Percentiles rank a stretch among this genome's conserved stretches.
Evolutionary conservation across 805 yeast species (phyloP).

Genomic region (Saccharomycopsis guyanensis): DNA sequence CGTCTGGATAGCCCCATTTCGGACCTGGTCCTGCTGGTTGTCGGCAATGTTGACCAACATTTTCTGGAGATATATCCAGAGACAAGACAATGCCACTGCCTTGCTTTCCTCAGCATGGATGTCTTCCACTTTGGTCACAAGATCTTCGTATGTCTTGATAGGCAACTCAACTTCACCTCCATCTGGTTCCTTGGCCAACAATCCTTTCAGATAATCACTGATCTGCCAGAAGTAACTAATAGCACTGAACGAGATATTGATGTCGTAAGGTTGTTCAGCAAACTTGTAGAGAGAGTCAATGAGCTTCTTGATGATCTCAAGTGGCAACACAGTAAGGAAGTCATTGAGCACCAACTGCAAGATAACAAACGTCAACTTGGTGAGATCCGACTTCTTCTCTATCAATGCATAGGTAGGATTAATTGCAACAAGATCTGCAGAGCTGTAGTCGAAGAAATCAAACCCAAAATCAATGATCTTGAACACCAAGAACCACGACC

Average conservation of each 20-base stretch:
- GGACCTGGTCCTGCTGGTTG: slow-evolving; percentile 68
- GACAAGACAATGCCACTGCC: slow-evolving; percentile 29
- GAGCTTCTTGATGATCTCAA: slow-evolving; percentile 50
- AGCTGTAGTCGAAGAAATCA: slow-evolving; percentile 29
- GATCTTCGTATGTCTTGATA: slow-evolving; percentile 23
- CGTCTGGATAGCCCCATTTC: slow-evolving; percentile 86
- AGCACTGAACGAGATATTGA: slow-evolving; percentile 86
- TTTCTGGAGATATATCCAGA: slow-evolving; percentile 61
- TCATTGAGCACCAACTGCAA: slow-evolving; percentile 81
- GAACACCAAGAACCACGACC: slow-evolving; percentile 73
- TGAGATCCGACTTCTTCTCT: slow-evolving; percentile 44
- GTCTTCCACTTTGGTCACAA: slow-evolving; percentile 22
- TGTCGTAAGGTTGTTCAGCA: slow-evolving; percentile 60
- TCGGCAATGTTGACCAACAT: slow-evolving; percentile 54
- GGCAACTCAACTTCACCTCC: slow-evolving; percentile 10
- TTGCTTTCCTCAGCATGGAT: slow-evolving; percentile 21
- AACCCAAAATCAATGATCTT: slow-evolving; percentile 53
- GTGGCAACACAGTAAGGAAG: slow-evolving; percentile 66
- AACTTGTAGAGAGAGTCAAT: slow-evolving; percentile 69
- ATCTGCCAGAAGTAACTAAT: slow-evolving; percentile 89
- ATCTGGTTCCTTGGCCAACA: slow-evolving; percentile 2
- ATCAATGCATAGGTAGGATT: slow-evolving; percentile 30
- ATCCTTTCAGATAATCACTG: slow-evolving; percentile 59
- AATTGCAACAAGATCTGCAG: slow-evolving; percentile 24
- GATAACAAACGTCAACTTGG: slow-evolving; percentile 70